Conservation (phyloP, 1,284 basidiomycete genomes). For the Singerocomus inundabilis region DNA sequence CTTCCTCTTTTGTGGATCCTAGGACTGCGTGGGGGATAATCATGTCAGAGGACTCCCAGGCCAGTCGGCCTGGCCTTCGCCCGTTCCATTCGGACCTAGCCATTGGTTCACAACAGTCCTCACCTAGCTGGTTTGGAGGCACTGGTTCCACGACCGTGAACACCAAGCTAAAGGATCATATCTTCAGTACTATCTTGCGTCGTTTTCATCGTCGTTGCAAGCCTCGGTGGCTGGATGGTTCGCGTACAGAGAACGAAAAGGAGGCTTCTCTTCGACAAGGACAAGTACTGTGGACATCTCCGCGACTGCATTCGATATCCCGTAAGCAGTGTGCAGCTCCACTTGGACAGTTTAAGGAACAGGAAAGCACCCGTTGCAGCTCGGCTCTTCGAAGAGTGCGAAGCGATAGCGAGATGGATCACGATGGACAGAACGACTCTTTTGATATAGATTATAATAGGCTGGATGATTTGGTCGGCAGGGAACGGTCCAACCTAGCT, state of each 20-base stretch:
- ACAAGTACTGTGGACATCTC: slow-evolving; percentile 38
- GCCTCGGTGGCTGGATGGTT: slow-evolving; percentile 35
- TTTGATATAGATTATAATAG: slow-evolving; percentile 51
- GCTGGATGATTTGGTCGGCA: slow-evolving; percentile 28
- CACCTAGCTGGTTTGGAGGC: slow-evolving; percentile 69
- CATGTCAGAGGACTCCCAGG: slow-evolving; percentile 35
- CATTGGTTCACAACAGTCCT: slow-evolving; percentile 31
- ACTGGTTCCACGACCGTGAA: slow-evolving; percentile 91
- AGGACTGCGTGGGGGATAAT: slow-evolving; percentile 23
- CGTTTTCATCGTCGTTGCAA: slow-evolving; percentile 58
- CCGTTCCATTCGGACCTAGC: slow-evolving; percentile 40
- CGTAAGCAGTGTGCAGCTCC: slow-evolving; percentile 37
- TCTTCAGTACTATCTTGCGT: slow-evolving; percentile 83
- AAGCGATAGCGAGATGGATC: slow-evolving; percentile 53
- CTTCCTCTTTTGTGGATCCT: slow-evolving; percentile 20
- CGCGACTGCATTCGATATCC: slow-evolving; percentile 36
- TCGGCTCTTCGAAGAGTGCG: slow-evolving; percentile 55
- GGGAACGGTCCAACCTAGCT: slow-evolving; percentile 21
- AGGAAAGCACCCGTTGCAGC: slow-evolving; percentile 33
- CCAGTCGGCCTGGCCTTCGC: slow-evolving; percentile 34
- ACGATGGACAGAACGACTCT: slow-evolving; percentile 32
- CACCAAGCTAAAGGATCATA: slow-evolving; percentile 88
- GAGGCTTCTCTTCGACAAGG: slow-evolving; percentile 45
- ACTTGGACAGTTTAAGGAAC: slow-evolving; percentile 39
- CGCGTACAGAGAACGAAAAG: slow-evolving; percentile 42